Evolutionary conservation across 768 basidiomycete species (phyloP).

Genomic region (Lentinula detonsa): DNA sequence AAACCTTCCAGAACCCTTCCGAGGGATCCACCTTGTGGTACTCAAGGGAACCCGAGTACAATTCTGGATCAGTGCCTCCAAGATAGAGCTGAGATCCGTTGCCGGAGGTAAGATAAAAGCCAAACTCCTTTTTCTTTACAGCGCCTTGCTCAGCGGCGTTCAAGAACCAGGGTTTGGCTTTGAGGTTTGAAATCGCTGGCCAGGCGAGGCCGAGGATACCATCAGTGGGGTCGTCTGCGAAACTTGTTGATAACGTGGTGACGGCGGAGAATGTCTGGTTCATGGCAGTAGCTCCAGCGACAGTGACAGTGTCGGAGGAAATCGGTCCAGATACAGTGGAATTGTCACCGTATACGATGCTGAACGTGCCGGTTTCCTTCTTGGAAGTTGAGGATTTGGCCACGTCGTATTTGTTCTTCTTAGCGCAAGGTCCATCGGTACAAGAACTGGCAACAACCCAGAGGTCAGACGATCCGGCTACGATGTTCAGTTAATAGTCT

Average conservation of each 20-base stretch:
- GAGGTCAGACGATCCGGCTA: conserved; percentile 7
- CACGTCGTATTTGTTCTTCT: conserved; percentile 24
- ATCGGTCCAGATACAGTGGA: conserved; percentile 30
- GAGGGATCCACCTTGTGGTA: conserved; percentile 19
- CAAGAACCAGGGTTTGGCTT: conserved; percentile 29
- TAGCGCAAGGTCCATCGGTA: conserved; percentile 18
- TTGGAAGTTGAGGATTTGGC: conserved; percentile 21
- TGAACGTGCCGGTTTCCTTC: conserved; percentile 23
- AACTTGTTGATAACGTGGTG: conserved; percentile 22
- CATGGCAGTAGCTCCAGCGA: conserved; percentile 24
- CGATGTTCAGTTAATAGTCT: not conserved
- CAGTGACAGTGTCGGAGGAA: conserved; percentile 35
- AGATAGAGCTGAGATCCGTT: conserved; percentile 43
- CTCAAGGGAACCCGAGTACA: conserved; percentile 36
- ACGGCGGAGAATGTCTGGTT: conserved; percentile 28
- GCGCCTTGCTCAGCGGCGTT: conserved; percentile 28
- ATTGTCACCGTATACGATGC: conserved; percentile 36
- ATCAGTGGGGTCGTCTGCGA: conserved; percentile 10
- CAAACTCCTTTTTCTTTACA: conserved; percentile 30
- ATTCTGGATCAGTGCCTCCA: conserved; percentile 39
- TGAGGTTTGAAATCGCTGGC: conserved; percentile 24
- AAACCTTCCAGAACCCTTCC: conserved; percentile 20
- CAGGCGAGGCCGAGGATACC: conserved; percentile 31
- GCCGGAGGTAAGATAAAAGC: conserved; percentile 34
- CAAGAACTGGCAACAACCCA: conserved; percentile 26